phyloP scores from a whole-genome alignment of 148 eudicot species.

The Dianthus caryophyllus region DNA sequence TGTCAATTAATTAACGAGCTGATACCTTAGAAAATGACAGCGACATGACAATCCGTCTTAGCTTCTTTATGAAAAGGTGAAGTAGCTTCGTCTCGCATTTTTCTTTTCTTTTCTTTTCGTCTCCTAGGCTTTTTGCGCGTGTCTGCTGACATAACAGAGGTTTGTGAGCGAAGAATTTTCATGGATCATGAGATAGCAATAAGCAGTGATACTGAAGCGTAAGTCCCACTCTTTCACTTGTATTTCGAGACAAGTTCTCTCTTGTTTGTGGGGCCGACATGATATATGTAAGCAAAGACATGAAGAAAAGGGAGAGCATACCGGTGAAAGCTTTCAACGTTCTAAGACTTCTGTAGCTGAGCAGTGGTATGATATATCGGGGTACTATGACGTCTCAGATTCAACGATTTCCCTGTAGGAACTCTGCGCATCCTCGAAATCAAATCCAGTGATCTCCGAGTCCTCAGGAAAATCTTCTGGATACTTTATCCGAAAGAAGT shows the following conservation, averaged over 20 bases:
- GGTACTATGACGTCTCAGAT: slow-evolving; percentile 18
- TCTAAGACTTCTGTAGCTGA: slow-evolving; percentile 11
- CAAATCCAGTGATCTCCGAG: slow-evolving; percentile 10
- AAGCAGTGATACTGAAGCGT: too few relatives aligned
- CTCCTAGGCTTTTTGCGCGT: slow-evolving; percentile 6
- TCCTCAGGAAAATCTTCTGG: slow-evolving; percentile 34
- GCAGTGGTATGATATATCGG: background rate
- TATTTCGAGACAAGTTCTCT: too few relatives aligned
- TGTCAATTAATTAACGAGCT: slow-evolving; percentile 18
- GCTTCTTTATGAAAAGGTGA: slow-evolving; percentile 10
- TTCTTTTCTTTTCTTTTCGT: slow-evolving; percentile 7
- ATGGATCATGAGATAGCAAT: background rate
- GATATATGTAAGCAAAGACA: background rate
- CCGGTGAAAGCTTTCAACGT: slow-evolving; percentile 21
- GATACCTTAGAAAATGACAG: slow-evolving; percentile 21
- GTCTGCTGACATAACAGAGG: slow-evolving; percentile 16
- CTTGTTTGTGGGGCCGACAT: too few relatives aligned
- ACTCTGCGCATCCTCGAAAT: slow-evolving; percentile 12
- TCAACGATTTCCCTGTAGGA: slow-evolving; percentile 7
- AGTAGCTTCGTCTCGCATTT: slow-evolving; percentile 13
- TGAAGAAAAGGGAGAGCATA: background rate
- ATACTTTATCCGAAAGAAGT: slow-evolving; percentile 35
- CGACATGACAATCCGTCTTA: slow-evolving; percentile 1
- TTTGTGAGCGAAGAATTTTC: slow-evolving; percentile 2
- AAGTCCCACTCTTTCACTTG: too few relatives aligned